Conservation (phyloP, 306 rosid genomes). For the Lathyrus oleraceus region DNA sequence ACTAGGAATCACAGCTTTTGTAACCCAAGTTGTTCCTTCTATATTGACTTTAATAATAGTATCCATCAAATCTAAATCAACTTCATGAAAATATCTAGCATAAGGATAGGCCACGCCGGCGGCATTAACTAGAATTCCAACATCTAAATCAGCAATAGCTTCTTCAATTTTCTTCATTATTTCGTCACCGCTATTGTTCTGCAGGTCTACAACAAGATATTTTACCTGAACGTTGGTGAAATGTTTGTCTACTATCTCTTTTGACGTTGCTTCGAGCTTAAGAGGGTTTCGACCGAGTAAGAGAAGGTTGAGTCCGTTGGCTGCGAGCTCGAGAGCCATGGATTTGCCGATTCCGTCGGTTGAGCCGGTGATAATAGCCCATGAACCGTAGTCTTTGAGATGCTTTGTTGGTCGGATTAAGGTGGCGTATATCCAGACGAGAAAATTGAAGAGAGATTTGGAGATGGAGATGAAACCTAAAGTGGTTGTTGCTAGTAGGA, state of each 20-base stretch:
- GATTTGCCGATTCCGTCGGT: constrained; percentile 90
- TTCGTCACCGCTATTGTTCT: constrained; percentile 45
- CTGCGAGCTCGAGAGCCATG: constrained; percentile 60
- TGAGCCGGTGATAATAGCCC: constrained; percentile 81
- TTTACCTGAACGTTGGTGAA: constrained; percentile 24
- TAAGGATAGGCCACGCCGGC: constrained; percentile 44
- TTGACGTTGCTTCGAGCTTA: constrained; percentile 38
- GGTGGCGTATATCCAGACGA: constrained; percentile 53
- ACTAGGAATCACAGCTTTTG: constrained; percentile 46
- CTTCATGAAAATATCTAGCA: constrained; percentile 45
- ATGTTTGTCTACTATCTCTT: constrained; percentile 28
- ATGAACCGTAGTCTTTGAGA: constrained; percentile 69
- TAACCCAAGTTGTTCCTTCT: constrained; percentile 52
- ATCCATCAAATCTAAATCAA: constrained; percentile 39
- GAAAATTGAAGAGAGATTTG: constrained; percentile 16
- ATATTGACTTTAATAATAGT: constrained; percentile 43
- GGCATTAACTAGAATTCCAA: constrained; percentile 38
- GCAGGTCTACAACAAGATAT: constrained; percentile 33
- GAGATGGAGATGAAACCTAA: constrained; percentile 51
- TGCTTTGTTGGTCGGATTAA: constrained; percentile 61
- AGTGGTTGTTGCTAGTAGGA: constrained; percentile 19
- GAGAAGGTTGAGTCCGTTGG: constrained; percentile 60
- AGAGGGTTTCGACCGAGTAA: constrained; percentile 48
- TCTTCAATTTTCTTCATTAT: constrained; percentile 23
- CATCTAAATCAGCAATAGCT: constrained; percentile 42